Evolutionary conservation across 2,329 filamentous ascomycete genomes (phyloP).

Genomic region (Seiridium unicorne): DNA sequence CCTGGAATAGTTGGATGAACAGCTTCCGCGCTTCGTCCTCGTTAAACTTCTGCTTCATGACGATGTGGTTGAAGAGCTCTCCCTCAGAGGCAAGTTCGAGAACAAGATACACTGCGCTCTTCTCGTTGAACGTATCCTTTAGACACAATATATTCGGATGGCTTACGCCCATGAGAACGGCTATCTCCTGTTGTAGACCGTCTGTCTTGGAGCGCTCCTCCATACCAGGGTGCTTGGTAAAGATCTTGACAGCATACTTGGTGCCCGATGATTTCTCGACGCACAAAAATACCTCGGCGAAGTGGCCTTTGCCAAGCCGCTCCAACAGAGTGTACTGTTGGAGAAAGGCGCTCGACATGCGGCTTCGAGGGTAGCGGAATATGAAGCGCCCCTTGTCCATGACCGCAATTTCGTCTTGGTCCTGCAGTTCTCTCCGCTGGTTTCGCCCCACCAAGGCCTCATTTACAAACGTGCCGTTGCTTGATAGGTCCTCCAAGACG

Average conservation of each 20-base stretch:
- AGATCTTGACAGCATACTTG: constrained; percentile 90
- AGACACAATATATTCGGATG: constrained; percentile 91
- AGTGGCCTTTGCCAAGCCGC: constrained; percentile 91
- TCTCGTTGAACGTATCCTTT: constrained; percentile 93
- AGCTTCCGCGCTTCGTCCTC: constrained; percentile 84
- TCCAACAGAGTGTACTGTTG: constrained; percentile 84
- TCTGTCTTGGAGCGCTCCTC: constrained; percentile 84
- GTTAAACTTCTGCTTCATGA: constrained; percentile 82
- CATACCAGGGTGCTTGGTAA: constrained; percentile 79
- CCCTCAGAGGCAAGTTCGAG: constrained; percentile 89
- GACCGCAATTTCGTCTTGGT: constrained; percentile 88
- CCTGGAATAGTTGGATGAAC: constrained; percentile 88
- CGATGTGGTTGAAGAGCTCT: constrained; percentile 94
- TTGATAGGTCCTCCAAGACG: constrained; percentile 88
- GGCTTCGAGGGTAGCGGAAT: constrained; percentile 81
- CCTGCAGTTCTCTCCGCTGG: constrained; percentile 81
- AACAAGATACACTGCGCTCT: constrained; percentile 85
- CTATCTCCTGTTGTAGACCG: constrained; percentile 91
- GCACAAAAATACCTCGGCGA: constrained; percentile 89
- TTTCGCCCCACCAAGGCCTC: constrained; percentile 89
- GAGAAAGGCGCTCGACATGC: constrained; percentile 73
- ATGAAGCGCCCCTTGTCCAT: constrained; percentile 83
- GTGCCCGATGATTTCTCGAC: constrained; percentile 81
- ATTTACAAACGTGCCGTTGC: constrained; percentile 95
- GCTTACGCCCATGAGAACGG: constrained; percentile 93